Conservation (phyloP, 345 rosid genomes). For the Dipteronia sinensis region DNA sequence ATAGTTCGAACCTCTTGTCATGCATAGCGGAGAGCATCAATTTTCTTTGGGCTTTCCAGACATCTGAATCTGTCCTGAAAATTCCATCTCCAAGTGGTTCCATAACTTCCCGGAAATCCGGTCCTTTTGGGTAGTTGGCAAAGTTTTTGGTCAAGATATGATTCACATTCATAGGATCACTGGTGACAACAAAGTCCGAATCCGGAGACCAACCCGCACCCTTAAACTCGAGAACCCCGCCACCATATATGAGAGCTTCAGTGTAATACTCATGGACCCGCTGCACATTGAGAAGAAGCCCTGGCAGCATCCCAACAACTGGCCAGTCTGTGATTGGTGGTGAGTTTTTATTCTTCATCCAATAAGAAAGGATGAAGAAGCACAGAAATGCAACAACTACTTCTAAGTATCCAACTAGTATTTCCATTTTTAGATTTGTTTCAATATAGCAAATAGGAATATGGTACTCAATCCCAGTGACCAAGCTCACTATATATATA, state of each 20-base stretch:
- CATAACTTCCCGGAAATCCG: constrained; percentile 17
- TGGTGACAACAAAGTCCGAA: constrained; percentile 6
- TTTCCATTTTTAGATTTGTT: no score
- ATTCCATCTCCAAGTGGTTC: constrained; percentile 30
- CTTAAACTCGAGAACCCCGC: constrained; percentile 20
- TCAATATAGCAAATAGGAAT: no score
- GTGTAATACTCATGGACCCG: constrained; percentile 7
- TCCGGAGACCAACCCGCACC: constrained; percentile 23
- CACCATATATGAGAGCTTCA: not conserved
- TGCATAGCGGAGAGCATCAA: not conserved
- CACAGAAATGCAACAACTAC: not conserved
- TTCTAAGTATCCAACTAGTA: no score
- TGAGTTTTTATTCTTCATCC: not conserved
- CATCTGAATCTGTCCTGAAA: constrained; percentile 9
- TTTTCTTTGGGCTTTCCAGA: constrained; percentile 26
- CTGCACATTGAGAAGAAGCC: not conserved
- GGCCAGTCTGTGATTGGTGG: constrained; percentile 18
- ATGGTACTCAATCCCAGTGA: no score
- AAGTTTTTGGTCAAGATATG: constrained; percentile 21
- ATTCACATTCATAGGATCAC: constrained; percentile 19
- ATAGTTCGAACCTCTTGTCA: not conserved
- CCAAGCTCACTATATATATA: no score
- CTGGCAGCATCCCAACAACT: constrained; percentile 25
- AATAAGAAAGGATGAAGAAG: constrained; percentile 4
- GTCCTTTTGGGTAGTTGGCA: constrained; percentile 20